Evolutionary conservation across 352 stramenopile genomes (phyloP), one percentile per base, ranked within the genome.

Genomic region (Globisporangium carolinianum): DNA sequence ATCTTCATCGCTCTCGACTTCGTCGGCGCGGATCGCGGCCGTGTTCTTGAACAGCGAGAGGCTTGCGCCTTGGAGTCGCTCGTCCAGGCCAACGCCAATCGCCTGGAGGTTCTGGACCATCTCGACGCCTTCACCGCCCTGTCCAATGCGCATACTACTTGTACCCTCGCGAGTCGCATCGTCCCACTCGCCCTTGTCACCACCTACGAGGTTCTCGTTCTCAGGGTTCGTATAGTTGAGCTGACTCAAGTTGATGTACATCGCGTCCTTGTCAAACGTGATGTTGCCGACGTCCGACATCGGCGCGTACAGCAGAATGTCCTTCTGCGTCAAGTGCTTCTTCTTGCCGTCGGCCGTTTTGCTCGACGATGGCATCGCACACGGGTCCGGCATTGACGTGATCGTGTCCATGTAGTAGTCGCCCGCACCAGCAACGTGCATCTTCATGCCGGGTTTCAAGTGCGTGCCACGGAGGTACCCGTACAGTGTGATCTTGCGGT

Each of bases 381-480:
- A 99, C 45, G 98, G 98, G 75, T 99, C 98, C 6, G 86, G 80
- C 66, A 99, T 86, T 0, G 84, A 84, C n/a, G 81, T 91, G 42
- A 99, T 73, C 50, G 92, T 92, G 32, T 89, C 72, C 84, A 99
- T 98, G 57, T 76, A 79, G 68, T 98, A 99, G 71, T 99, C 97
- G 18, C 98, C 98, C 5, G 96, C 97, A 46, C 98, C 98, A 42
- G 98, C 95, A 53, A 99, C 82, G 74, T 99, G 97, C 54, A 99
- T 94, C 65, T 97, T 97, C 80, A 95, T 97, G 54, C 76, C 80
- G 0, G 91, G 75, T 73, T 99, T 99, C 53, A 99, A 79, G 74
- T 99, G 88, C n/a, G 96, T 99, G 41, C 98, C 98, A 43, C 97
- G 82, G 41, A 99, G 78, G 72, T 99, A 99, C 18, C 97, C 98